A percentile compares a stretch with the other conserved stretches of the same genome.
phyloP scores from a whole-genome alignment of 768 basidiomycete genomes.

The Phanerodontia chrysosporium region DNA sequence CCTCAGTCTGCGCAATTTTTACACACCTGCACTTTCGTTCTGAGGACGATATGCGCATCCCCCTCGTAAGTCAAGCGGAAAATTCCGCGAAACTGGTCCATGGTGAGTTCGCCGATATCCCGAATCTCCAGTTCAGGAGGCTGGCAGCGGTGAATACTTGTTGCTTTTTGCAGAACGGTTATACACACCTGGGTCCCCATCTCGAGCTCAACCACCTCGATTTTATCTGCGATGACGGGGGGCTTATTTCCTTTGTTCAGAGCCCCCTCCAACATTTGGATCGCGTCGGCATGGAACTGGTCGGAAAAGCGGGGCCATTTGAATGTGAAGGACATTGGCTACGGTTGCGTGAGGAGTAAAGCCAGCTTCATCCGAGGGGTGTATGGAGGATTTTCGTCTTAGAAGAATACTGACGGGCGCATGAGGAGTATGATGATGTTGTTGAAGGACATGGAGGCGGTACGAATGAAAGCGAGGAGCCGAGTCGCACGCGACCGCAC shows the following conservation, averaged over 20 bases:
- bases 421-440: neutral
- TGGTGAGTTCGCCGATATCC: slow-evolving; percentile 94
- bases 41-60: slow-evolving; percentile 81
- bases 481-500: slow-evolving; percentile 5
- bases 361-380: slow-evolving; percentile 8
- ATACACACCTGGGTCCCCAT: slow-evolving; percentile 89
- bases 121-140: slow-evolving; percentile 96
- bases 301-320: slow-evolving; percentile 97
- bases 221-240: slow-evolving; percentile 93
- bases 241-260: slow-evolving; percentile 98
- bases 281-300: slow-evolving; percentile 94
- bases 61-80: slow-evolving; percentile 93
- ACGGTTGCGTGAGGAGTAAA: slow-evolving; percentile 4
- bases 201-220: slow-evolving; percentile 97
- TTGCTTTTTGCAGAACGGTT: neutral
- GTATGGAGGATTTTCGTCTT: neutral
- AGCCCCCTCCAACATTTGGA: slow-evolving; percentile 93
- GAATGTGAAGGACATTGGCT: slow-evolving; percentile 81
- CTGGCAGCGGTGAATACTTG: slow-evolving; percentile 33
- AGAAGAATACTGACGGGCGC: neutral
- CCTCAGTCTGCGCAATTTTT: no score
- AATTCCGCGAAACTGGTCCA: slow-evolving; percentile 94
- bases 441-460: neutral
- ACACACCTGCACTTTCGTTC: slow-evolving; percentile 91
- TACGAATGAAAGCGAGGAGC: slow-evolving; percentile 6